These are phyloP conservation scores for Blastomyces parvus DNA, from an alignment of 2,329 filamentous ascomycete species.

Conservation along the genomic window DNA sequence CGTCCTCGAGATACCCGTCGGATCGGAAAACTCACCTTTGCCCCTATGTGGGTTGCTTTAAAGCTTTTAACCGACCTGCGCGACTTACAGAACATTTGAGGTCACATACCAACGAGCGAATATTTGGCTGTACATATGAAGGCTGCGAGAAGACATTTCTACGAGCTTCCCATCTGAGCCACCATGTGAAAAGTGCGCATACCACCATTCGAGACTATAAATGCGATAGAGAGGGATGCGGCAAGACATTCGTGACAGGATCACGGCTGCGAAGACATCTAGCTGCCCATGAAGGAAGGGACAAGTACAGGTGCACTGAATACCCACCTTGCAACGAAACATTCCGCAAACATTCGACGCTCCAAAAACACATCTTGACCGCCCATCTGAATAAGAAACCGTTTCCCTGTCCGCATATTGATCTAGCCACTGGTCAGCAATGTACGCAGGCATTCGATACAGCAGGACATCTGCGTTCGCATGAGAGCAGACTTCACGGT, in stretches of 20 bases:
- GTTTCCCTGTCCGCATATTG: conserved; percentile 58
- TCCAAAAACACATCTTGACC: conserved; percentile 70
- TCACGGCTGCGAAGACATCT: conserved; percentile 68
- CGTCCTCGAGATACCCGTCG: conserved; percentile 45
- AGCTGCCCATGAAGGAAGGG: conserved; percentile 66
- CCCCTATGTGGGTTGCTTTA: conserved; percentile 62
- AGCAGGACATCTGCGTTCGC: conserved; percentile 58
- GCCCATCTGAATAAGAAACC: conserved; percentile 64
- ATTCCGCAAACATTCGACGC: conserved; percentile 79
- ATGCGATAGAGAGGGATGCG: conserved; percentile 64
- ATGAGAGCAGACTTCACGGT: conserved; percentile 61
- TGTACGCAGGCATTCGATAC: conserved; percentile 68
- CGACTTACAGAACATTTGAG: conserved; percentile 70
- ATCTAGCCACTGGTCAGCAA: conserved; percentile 41
- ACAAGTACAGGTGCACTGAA: conserved; percentile 64
- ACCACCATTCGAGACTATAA: conserved; percentile 58
- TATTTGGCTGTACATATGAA: conserved; percentile 60
- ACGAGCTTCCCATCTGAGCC: conserved; percentile 74
- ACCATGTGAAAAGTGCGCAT: conserved; percentile 77
- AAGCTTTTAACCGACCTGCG: conserved; percentile 80
- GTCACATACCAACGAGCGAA: conserved; percentile 75
- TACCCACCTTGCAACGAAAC: conserved; percentile 61
- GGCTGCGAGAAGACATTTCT: conserved; percentile 76
- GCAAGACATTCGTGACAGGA: conserved; percentile 70
- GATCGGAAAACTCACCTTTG: conserved; percentile 70